These are phyloP conservation scores for Haplosporangium gracile DNA, from an alignment of 192 early-diverging fungal species.

Conservation along the genomic window DNA sequence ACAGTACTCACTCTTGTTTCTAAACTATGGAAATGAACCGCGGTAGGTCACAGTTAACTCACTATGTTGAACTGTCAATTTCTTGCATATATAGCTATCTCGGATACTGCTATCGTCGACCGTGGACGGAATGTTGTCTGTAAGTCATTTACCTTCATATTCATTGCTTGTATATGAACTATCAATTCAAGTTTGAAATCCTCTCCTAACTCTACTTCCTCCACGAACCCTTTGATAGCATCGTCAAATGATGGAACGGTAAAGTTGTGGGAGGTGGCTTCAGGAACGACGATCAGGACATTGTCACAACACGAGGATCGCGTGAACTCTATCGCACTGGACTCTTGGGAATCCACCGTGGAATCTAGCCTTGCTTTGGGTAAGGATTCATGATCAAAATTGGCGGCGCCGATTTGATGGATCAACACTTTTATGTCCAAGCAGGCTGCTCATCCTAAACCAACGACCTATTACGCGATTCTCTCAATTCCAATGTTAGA, in stretches of 20 bases:
- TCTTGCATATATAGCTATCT: conserved; percentile 55
- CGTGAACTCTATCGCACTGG: conserved; percentile 58
- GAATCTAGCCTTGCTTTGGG: conserved; percentile 31
- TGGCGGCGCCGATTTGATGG: neutral
- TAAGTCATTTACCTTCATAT: conserved; percentile 27
- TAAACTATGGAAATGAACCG: neutral
- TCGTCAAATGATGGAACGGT: conserved; percentile 70
- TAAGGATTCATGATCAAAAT: conserved; percentile 17
- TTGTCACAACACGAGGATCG: conserved; percentile 28
- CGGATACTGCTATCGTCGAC: conserved; percentile 75
- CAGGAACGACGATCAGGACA: conserved; percentile 58
- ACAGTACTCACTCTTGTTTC: neutral
- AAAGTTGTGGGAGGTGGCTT: conserved; percentile 69
- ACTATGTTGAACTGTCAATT: neutral
- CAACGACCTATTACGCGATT: neutral
- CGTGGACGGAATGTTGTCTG: conserved; percentile 78
- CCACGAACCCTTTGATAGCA: conserved; percentile 24
- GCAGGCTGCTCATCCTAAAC: neutral
- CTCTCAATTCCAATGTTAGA: conserved; percentile 22
- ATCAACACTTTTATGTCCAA: neutral
- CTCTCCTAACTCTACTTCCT: neutral
- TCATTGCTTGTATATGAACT: neutral
- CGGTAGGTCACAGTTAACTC: neutral
- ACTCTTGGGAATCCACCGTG: conserved; percentile 28
- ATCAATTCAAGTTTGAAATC: neutral